Evolutionary conservation across 768 basidiomycete genomes (phyloP).

Genomic region (Kwoniella sp.): DNA sequence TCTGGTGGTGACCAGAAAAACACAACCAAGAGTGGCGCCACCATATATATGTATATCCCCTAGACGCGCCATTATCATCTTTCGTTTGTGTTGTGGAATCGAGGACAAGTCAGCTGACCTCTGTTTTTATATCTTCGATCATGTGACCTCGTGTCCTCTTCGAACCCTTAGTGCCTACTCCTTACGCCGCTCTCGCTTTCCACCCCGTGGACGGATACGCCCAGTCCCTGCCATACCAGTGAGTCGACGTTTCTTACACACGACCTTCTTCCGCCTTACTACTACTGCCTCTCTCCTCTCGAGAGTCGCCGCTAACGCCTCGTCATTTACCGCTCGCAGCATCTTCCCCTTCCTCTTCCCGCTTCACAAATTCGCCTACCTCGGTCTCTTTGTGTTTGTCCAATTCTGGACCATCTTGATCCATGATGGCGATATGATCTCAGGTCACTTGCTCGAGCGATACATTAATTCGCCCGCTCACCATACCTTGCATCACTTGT

Average conservation of each 20-base stretch:
- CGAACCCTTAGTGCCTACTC: slow-evolving; percentile 77
- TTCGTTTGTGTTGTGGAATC: too few relatives aligned
- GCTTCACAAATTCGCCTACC: slow-evolving; percentile 78
- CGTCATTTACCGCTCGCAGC: slow-evolving; percentile 22
- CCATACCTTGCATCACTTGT: slow-evolving; percentile 93
- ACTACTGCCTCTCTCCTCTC: too few relatives aligned
- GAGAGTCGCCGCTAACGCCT: neutral
- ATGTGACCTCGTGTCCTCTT: neutral
- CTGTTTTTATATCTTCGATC: too few relatives aligned
- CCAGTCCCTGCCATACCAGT: slow-evolving; percentile 92
- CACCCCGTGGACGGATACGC: slow-evolving; percentile 92
- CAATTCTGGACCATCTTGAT: slow-evolving; percentile 96
- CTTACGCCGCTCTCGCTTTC: slow-evolving; percentile 97
- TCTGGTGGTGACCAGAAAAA: too few relatives aligned
- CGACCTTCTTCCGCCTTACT: too few relatives aligned
- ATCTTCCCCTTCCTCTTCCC: slow-evolving; percentile 88
- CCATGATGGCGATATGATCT: slow-evolving; percentile 98
- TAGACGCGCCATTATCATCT: neutral
- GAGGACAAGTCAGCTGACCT: slow-evolving; percentile 3
- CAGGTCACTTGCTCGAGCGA: slow-evolving; percentile 80
- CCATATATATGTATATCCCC: neutral
- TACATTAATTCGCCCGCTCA: slow-evolving; percentile 98
- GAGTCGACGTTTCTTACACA: too few relatives aligned
- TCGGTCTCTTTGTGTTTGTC: slow-evolving; percentile 83
- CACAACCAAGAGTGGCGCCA: slow-evolving; percentile 7